Evolutionary conservation across 176 grass and related monocot species (phyloP).

Genomic region (Luzula sylvatica): DNA sequence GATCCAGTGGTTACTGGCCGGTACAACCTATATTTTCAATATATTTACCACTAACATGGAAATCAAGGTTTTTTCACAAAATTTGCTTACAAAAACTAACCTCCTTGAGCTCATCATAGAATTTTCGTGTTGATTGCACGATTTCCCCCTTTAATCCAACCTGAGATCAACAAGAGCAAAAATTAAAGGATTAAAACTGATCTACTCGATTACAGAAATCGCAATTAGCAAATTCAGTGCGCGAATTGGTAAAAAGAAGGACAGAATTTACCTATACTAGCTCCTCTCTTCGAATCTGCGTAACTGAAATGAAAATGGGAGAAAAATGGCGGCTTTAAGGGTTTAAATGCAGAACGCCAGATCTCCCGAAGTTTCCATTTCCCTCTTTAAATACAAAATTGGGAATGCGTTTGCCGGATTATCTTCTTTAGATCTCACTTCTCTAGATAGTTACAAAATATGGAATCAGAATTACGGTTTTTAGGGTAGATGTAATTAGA

Average conservation of each 20-base stretch:
- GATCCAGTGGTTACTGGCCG: too few relatives aligned
- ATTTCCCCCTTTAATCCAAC: conserved; percentile 4
- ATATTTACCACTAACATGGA: neutral
- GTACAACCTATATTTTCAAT: conserved; percentile 17
- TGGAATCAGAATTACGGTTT: too few relatives aligned
- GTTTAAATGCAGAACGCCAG: too few relatives aligned
- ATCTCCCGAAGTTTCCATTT: too few relatives aligned
- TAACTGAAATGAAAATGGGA: neutral
- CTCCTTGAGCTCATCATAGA: conserved; percentile 66
- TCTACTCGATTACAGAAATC: neutral
- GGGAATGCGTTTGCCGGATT: too few relatives aligned
- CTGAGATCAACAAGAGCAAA: neutral
- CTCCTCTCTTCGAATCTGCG: neutral
- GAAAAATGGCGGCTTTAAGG: too few relatives aligned
- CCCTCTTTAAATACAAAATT: too few relatives aligned
- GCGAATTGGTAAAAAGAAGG: neutral
- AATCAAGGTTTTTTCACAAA: neutral
- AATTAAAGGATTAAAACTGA: neutral
- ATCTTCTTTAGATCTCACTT: too few relatives aligned
- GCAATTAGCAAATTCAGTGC: neutral
- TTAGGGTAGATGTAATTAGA: too few relatives aligned
- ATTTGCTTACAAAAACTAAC: conserved; percentile 16
- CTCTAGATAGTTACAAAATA: too few relatives aligned
- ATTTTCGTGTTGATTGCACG: neutral
- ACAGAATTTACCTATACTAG: neutral